Base-by-base conservation (phyloP, 1,284 basidiomycete species). In the Coniophora puteana region DNA sequence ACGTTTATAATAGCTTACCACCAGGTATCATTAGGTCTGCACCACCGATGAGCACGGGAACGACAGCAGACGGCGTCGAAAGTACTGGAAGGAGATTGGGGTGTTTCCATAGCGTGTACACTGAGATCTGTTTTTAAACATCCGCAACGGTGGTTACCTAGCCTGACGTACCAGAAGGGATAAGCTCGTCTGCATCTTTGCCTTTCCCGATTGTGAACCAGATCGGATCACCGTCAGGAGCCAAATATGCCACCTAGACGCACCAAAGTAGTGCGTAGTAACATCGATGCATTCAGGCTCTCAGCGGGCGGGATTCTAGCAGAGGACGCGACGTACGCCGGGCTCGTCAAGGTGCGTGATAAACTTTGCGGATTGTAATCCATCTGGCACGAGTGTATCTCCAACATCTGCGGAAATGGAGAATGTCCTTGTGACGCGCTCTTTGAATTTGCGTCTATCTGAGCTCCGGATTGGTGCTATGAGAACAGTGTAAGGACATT, bases 11-110 rank as follows among this genome's bases (percentile, higher is more conserved):
- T 34, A 39, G 65, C 76, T 58, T 55, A 81, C 86, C 83, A 62
- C 86, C 86, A 4, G 85, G 83, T 26, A 86, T 79, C 83, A 89
- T 88, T 5, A 89, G 70, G 61, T 89, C 83, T 1, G 86, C 85
- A 17, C 86, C 88, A 24, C 77, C 76, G 13, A 78, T 60, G 16
- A 89, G 70, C 31, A 80, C 68, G 3, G 80, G 77, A 28, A 85
- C 78, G 43, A 80, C 89, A 38, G 65, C 61, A 39, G 71, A 58
- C 3, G 85, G 83, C 0, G 84, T 87, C 3, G 80, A 76, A 10
- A 90, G 51, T 45, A 71, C 69, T 0, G 84, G 82, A 8, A 89
- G 67, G 3, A 89, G 63, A 36, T 74, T 68, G 16, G 72, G 72
- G 31, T 71, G 71, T 57, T 83, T 89, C 82, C 87, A 89, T 21